Evolutionary conservation across 2,329 filamentous ascomycete genomes (phyloP), one percentile per base, ranked within the genome.

Genomic region (Colletotrichum zoysiae): DNA sequence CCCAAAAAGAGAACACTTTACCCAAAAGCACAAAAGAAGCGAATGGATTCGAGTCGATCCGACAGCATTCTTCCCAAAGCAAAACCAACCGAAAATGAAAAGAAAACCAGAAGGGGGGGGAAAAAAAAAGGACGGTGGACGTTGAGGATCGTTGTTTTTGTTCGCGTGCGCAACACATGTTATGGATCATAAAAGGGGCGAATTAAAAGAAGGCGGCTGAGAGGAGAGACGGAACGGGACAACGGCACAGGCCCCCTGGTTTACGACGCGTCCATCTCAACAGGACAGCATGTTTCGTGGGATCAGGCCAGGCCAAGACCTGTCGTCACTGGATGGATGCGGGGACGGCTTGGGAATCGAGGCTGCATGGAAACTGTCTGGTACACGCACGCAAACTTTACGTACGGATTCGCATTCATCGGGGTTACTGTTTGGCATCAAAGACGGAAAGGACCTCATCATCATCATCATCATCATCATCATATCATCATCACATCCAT

Each of bases 1-100:
- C 26, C 26, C 58, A 61, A 73, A 66, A 59, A 46, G 61, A 67
- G 69, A 72, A 35, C 11, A 58, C n/a, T 26, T 58, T 58, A 61
- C 61, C 58, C 61, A 71, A 66, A 73, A 73, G 67, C 67, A 66
- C 55, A 73, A 70, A 53, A 66, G 44, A 70, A 70, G 57, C 70
- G 67, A 70, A 40, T 71, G 61, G 67, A 66, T 62, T 66, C 55
- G 53, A 58, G 35, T 48, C 65, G 61, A 53, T 66, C 44, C 48
- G 16, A 46, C 67, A 60, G 40, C 33, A 50, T 35, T 23, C 30
- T 20, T 23, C 20, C 64, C 56, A 26, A 51, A 53, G 16, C 50
- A 30, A 51, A 51, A 30, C n/a, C 62, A 62, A 35, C 30, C 20
- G 30, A 33, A 18, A 33, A 35, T 35, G 12, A n/a, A 55, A n/a